Evolutionary conservation across 345 rosid genomes (phyloP), one percentile per base, ranked within the genome.

Genomic region (Lumnitzera racemosa): DNA sequence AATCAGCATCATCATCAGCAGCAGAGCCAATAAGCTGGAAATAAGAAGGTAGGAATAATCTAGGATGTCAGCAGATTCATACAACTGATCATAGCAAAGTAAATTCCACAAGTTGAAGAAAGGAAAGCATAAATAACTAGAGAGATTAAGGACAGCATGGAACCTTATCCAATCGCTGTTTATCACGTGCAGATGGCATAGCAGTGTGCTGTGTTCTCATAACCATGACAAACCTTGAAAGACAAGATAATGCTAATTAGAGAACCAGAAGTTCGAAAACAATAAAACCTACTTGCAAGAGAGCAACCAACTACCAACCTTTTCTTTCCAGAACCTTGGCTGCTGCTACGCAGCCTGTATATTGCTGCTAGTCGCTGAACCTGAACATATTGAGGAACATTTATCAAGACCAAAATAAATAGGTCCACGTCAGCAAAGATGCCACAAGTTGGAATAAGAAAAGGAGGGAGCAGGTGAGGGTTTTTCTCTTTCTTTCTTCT

Each of bases 291-390:
- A 29, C 49, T 23, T 5, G 11, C 48, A 0, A 27, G 31, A 27
- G 13, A 27, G 25, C 46, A 53, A 17, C 43, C 14, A 52, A 11
- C 11, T 20, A 12, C 43, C 15, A 20, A 87, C 90, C 92, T 83
- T 80, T 86, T 88, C 97, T 90, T 94, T 54, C 96, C 89, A 67
- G 85, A 83, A 67, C 91, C 87, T 64, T 74, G 87, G 73, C 79
- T 67, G 55, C 78, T 68, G 65, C 88, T 83, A 41, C 64, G 80
- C 71, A 90, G 69, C 27, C 73, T 77, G 73, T 94, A 90, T 47
- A 90, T 77, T 67, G 87, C 80, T 47, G 99, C 96, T 70, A 90
- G 72, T 59, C 87, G 70, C 70, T 81, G 83, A 47, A 84, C 77
- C 95, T 82, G 58, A 52, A 25, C 29, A 66, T 49, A 46, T 41